Evolutionary conservation across 1,139 yeast genomes (phyloP).

Genomic region (Candida freyschussii): DNA sequence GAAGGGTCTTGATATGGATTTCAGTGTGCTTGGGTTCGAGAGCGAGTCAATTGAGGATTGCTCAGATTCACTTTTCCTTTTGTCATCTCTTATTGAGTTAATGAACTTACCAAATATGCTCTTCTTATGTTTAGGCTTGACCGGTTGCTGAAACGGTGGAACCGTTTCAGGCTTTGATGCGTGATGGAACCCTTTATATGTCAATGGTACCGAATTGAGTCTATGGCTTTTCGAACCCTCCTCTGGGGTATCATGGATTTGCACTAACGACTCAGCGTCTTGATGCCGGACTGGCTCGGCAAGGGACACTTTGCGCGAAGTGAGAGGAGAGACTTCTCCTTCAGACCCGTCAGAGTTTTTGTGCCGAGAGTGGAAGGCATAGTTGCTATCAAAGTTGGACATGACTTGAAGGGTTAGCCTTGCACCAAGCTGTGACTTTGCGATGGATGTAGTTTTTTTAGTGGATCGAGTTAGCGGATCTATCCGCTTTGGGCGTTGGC

Average conservation of each 20-base stretch:
- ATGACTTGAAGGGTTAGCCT: too few relatives aligned
- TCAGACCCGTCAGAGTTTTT: constrained; percentile 20
- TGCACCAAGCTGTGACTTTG: too few relatives aligned
- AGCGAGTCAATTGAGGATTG: background rate
- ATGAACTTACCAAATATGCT: constrained; percentile 46
- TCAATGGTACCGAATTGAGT: constrained; percentile 17
- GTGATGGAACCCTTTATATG: constrained; percentile 49
- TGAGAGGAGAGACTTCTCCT: constrained; percentile 25
- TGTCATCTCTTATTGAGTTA: constrained; percentile 35
- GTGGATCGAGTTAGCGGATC: too few relatives aligned
- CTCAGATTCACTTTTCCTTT: constrained; percentile 9
- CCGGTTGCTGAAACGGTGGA: constrained; percentile 49
- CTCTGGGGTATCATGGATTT: background rate
- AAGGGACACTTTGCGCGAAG: constrained; percentile 26
- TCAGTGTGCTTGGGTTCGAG: too few relatives aligned
- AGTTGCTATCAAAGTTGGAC: constrained; percentile 16
- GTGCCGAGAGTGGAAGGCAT: constrained; percentile 11
- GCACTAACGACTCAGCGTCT: background rate
- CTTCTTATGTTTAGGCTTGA: constrained; percentile 39
- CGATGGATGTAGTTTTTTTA: too few relatives aligned
- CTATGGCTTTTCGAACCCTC: background rate
- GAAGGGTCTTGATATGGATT: too few relatives aligned
- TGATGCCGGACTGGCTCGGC: constrained; percentile 12
- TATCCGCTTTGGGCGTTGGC: too few relatives aligned
- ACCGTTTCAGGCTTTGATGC: constrained; percentile 33